Evolutionary conservation across 2,329 filamentous ascomycete genomes (phyloP), one percentile per base, ranked within the genome.

Genomic region (Aspergillus sojae): DNA sequence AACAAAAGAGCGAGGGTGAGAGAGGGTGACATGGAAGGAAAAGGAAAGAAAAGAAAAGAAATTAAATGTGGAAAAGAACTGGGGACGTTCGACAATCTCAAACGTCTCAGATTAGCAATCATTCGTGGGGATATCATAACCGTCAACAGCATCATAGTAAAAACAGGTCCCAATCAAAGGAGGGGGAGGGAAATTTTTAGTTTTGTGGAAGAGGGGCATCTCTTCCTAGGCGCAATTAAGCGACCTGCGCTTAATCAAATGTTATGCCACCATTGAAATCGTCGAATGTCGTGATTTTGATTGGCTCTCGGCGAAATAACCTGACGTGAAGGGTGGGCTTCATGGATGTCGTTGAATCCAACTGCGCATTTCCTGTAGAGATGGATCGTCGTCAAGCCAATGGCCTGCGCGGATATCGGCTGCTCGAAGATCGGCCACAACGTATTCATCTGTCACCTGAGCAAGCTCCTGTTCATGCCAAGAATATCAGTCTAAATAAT

Each of bases 351-450:
- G 72, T 53, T 72, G 74, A 50, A 82, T 79, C 79, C 80, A 83
- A 39, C 72, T 71, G 28, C 78, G 80, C 55, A 88, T 85, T 23
- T 79, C 78, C 19, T 80, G 78, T 62, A 89, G 76, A 9, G 83
- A 79, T 4, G 87, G 87, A 70, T 89, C 87, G 65, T 89, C 87
- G 43, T 78, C 77, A 52, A 88, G 78, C 86, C 87, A 89, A 76
- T 88, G 87, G 45, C 85, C 84, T 66, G 86, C 84, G 48, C 83
- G 77, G 50, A 78, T 70, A 70, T 89, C 87, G 46, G 84, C 82
- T 30, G 81, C 77, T 65, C 84, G 82, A 21, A 89, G 81, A 34
- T 85, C 84, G 61, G 82, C 79, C 58, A 86, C 80, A 55, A 89
- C 84, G 66, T 85, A 79, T 53, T 82, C 79, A 67, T 89, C 85